These are phyloP conservation scores for Nitzschia inconspicua DNA, from an alignment of 108 stramenopile genomes.

Conservation along the genomic window DNA sequence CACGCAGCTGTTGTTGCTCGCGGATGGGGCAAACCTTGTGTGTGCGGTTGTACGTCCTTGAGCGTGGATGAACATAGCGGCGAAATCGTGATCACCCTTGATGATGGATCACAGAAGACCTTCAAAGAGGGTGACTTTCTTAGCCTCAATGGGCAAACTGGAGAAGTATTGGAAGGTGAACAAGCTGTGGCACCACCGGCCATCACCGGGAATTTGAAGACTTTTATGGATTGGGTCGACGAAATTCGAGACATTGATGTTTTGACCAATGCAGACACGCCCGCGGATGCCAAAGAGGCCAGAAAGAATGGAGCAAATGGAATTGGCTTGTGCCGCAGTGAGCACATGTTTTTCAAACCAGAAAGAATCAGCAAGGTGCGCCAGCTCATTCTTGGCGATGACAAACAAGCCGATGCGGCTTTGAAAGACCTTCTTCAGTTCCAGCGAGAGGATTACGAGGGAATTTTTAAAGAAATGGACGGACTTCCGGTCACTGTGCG, in stretches of 20 bases:
- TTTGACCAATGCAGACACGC: slow-evolving; percentile 82
- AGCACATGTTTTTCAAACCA: slow-evolving; percentile 88
- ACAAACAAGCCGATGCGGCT: slow-evolving; percentile 27
- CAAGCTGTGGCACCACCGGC: slow-evolving; percentile 49
- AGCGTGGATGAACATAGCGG: slow-evolving; percentile 54
- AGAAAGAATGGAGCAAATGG: slow-evolving; percentile 74
- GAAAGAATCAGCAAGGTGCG: slow-evolving; percentile 71
- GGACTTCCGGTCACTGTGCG: slow-evolving; percentile 76
- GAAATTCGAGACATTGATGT: slow-evolving; percentile 61
- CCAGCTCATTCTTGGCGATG: slow-evolving; percentile 69
- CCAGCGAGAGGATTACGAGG: slow-evolving; percentile 68
- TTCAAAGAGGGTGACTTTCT: slow-evolving; percentile 75
- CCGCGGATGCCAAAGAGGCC: slow-evolving; percentile 76
- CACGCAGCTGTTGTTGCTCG: slow-evolving; percentile 89
- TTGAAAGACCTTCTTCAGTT: slow-evolving; percentile 60
- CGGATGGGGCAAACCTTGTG: slow-evolving; percentile 91
- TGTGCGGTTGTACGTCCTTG: slow-evolving; percentile 73
- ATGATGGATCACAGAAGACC: slow-evolving; percentile 38
- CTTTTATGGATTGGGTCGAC: slow-evolving; percentile 65
- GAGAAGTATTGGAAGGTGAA: slow-evolving; percentile 57
- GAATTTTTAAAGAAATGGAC: slow-evolving; percentile 70
- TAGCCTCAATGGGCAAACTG: slow-evolving; percentile 76
- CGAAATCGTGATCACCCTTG: slow-evolving; percentile 40
- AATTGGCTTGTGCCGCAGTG: slow-evolving; percentile 82
- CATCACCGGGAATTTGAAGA: slow-evolving; percentile 51